Evolutionary conservation across 1,139 yeast species (phyloP).

Genomic region (Lodderomyces pseudojiufengensis): DNA sequence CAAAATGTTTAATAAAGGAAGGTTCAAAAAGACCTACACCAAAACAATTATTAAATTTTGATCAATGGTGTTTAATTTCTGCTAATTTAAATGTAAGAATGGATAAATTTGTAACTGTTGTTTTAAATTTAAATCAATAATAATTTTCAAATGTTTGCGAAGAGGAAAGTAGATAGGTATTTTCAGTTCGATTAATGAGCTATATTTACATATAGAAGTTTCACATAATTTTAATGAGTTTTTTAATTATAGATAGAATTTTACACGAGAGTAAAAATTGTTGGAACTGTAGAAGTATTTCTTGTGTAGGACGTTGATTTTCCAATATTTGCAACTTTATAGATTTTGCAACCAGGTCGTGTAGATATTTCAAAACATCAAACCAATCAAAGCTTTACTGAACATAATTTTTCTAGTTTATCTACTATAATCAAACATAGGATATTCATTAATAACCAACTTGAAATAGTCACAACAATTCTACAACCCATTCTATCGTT

Average conservation of each 20-base stretch:
- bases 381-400: constrained; percentile 8
- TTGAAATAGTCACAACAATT: too few species aligned
- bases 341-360: neutral
- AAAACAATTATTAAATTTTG: constrained; percentile 64
- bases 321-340: too few species aligned
- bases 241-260: too few species aligned
- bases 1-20: constrained; percentile 77
- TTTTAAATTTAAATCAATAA: constrained; percentile 52
- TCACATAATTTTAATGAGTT: too few species aligned
- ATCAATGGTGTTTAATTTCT: constrained; percentile 14
- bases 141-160: too few species aligned
- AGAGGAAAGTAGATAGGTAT: too few species aligned
- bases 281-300: too few species aligned
- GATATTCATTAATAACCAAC: too few species aligned
- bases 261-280: too few species aligned
- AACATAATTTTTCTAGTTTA: constrained; percentile 8
- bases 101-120: constrained; percentile 78
- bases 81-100: constrained; percentile 54
- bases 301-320: too few species aligned
- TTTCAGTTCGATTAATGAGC: neutral
- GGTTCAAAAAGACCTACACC: constrained; percentile 84
- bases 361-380: neutral
- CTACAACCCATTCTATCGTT: too few species aligned
- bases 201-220: neutral
- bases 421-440: too few species aligned